These are phyloP conservation scores for Ogataea degrootiae DNA, from an alignment of 805 yeast genomes.

Conservation along the genomic window DNA sequence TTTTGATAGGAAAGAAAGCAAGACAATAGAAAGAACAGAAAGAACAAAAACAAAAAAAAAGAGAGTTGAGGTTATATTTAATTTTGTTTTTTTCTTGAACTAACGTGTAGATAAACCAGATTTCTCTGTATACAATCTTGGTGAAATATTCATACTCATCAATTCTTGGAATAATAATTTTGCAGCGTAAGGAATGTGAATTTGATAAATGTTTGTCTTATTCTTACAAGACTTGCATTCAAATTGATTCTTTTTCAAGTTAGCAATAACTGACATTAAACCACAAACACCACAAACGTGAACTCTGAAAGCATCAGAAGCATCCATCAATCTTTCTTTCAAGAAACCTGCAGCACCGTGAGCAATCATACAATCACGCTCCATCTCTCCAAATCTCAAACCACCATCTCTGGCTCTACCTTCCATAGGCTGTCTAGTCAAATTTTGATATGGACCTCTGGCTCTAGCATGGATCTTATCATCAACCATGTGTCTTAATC, in stretches of 20 bases:
- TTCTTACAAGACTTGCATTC: conserved; percentile 98
- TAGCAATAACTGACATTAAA: conserved; percentile 95
- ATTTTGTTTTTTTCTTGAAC: too few relatives aligned
- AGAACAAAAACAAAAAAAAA: neutral
- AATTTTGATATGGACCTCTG: conserved; percentile 96
- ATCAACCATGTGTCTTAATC: conserved; percentile 98
- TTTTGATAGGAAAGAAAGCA: neutral
- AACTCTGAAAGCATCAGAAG: conserved; percentile 97
- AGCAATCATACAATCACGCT: conserved; percentile 99
- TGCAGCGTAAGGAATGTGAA: conserved; percentile 98
- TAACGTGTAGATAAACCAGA: conserved; percentile 30
- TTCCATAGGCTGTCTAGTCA: conserved; percentile 98
- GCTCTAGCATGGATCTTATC: conserved; percentile 99
- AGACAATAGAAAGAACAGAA: neutral
- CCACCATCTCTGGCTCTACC: conserved; percentile 99
- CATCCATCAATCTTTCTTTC: conserved; percentile 97
- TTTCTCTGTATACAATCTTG: conserved; percentile 88
- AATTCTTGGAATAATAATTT: conserved; percentile 96
- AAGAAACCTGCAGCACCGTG: conserved; percentile 99
- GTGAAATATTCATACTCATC: conserved; percentile 99
- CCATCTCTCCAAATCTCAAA: conserved; percentile 99
- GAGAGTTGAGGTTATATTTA: neutral
- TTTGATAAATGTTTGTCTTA: conserved; percentile 96
- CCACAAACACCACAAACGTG: conserved; percentile 99
- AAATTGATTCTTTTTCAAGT: conserved; percentile 93